Evolutionary conservation across 495 filamentous ascomycete genomes (phyloP), one percentile per base, ranked within the genome.

Genomic region (Corynascus novoguineensis): DNA sequence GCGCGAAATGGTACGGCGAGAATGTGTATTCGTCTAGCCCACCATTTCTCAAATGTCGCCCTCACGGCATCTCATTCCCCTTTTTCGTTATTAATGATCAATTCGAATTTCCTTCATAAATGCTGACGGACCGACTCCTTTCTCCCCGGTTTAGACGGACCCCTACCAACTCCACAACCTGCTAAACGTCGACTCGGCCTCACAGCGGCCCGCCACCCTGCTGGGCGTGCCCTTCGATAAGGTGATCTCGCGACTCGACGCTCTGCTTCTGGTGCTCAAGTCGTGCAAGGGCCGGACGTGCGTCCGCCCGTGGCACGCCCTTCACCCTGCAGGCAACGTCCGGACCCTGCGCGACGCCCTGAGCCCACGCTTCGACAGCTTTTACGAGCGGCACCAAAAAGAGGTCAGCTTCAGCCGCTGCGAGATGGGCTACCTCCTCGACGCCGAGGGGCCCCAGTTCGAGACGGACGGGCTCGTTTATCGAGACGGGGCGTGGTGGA

Each of bases 261-360:
- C 82, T 1, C 70, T 87, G 2, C 72, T 87, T 1, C 73, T 87
- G 25, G 81, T 87, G 3, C 69, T 85, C 31, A 86, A 88, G 63
- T 82, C 81, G 4, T 88, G 85, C 71, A 76, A 82, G 59, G 77
- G 74, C 4, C 51, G 57, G 31, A 78, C 77, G 0, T 87, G 84
- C 60, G 73, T 77, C 11, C 48, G 76, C 9, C 85, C 85, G 0
- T 88, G 84, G 85, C 60, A 71, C 41, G 73, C 75, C 0, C 72
- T 87, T 0, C 84, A 87, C 38, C 81, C 81, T 0, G 64, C 64
- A 0, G 78, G 77, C 4, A 71, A 71, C 45, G 71, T 77, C 35
- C 62, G 57, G n/a, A 72, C 62, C 41, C 57, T 78, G 25, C 56
- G 55, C 21, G 71, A 73, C 60, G 76, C 79, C 21, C 70, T 88